These are phyloP conservation scores for Bremia lactucae DNA, from an alignment of 352 stramenopile species.

Conservation along the genomic window DNA sequence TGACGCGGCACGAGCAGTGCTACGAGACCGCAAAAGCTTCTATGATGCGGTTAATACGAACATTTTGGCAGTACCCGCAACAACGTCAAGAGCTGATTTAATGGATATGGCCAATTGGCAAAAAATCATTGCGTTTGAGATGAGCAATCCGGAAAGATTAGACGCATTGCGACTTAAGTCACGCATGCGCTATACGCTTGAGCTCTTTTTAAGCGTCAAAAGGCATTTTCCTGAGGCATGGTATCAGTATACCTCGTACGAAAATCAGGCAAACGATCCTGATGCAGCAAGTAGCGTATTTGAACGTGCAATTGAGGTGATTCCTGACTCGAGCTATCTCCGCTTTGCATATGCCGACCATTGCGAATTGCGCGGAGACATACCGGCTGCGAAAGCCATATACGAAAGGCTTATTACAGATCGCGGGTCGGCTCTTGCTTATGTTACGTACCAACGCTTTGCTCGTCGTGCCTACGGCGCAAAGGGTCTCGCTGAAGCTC, in stretches of 20 bases:
- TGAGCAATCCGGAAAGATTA: conserved; percentile 68
- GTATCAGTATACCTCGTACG: conserved; percentile 80
- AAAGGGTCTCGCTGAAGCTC: conserved; percentile 66
- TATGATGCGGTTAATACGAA: conserved; percentile 69
- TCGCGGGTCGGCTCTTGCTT: conserved; percentile 57
- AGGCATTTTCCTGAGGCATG: conserved; percentile 71
- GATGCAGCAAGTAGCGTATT: conserved; percentile 61
- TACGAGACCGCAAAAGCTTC: conserved; percentile 79
- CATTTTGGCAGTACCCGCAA: conserved; percentile 44
- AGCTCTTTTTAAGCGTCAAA: conserved; percentile 70
- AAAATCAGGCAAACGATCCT: conserved; percentile 63
- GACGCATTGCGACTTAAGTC: conserved; percentile 70
- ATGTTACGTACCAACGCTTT: conserved; percentile 82
- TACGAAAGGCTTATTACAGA: conserved; percentile 78
- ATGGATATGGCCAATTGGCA: conserved; percentile 67
- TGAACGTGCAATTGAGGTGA: conserved; percentile 59
- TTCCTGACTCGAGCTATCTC: conserved; percentile 73
- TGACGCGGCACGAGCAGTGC: conserved; percentile 62
- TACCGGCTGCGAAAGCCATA: conserved; percentile 54
- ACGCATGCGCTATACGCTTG: conserved; percentile 75
- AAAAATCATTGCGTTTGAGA: conserved; percentile 69
- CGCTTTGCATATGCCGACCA: conserved; percentile 76
- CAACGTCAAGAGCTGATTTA: conserved; percentile 22
- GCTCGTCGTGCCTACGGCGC: conserved; percentile 59
- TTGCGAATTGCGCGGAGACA: conserved; percentile 59